Percentiles rank a stretch among this genome's conserved stretches.
phyloP scores from a whole-genome alignment of 768 basidiomycete species.

The Amanita phalloides region DNA sequence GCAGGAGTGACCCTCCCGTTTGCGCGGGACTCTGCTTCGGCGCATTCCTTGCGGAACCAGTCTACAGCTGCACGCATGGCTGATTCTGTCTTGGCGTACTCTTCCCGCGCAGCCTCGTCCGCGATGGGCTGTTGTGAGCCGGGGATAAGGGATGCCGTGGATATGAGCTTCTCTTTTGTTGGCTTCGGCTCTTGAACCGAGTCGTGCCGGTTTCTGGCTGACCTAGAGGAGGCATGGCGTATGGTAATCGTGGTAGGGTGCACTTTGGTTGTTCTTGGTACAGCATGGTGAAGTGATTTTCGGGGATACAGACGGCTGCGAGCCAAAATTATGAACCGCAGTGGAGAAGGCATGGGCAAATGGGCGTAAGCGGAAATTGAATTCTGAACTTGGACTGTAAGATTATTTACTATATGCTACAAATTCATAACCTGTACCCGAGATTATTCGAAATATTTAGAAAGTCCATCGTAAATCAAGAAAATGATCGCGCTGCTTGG shows the following conservation, averaged over 20 bases:
- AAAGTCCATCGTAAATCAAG: constrained; percentile 73
- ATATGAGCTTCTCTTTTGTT: constrained; percentile 29
- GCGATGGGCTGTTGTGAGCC: constrained; percentile 55
- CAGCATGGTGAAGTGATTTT: neutral
- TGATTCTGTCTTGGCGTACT: constrained; percentile 51
- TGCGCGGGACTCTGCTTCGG: constrained; percentile 59
- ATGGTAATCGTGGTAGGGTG: neutral
- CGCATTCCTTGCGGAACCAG: constrained; percentile 69
- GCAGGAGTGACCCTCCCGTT: constrained; percentile 69
- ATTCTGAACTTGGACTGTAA: neutral
- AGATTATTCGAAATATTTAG: constrained; percentile 25
- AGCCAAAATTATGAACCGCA: neutral
- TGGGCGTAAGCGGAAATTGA: neutral
- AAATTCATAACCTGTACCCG: too few species aligned
- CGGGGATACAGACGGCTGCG: neutral
- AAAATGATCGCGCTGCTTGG: constrained; percentile 89
- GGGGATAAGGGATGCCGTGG: constrained; percentile 54
- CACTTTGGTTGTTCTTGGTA: neutral
- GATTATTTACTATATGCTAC: too few species aligned
- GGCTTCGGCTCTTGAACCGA: constrained; percentile 3
- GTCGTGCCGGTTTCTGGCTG: neutral
- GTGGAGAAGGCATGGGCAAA: neutral
- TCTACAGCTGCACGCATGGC: constrained; percentile 60
- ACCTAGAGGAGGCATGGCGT: constrained; percentile 3
- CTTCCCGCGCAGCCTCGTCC: constrained; percentile 39